Evolutionary conservation across 495 filamentous ascomycete species (phyloP).

Genomic region (Neurospora cerealis): DNA sequence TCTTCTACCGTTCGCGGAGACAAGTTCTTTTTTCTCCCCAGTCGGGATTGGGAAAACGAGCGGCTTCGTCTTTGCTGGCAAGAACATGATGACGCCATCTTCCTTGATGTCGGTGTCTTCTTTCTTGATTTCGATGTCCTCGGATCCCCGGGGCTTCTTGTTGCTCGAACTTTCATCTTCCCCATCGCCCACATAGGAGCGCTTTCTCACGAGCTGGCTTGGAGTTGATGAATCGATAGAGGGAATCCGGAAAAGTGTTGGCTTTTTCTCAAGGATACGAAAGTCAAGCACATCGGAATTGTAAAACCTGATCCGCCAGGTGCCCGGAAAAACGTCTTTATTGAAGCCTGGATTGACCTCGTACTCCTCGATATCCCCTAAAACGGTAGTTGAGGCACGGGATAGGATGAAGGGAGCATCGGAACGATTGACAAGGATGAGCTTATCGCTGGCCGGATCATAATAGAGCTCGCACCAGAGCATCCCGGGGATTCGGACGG

Average conservation of each 20-base stretch:
- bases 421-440: constrained; percentile 36
- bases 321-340: constrained; percentile 34
- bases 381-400: constrained; percentile 21
- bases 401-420: constrained; percentile 34
- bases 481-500: constrained; percentile 36
- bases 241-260: constrained; percentile 19
- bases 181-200: constrained; percentile 30
- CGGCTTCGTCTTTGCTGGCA: constrained; percentile 31
- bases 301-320: constrained; percentile 37
- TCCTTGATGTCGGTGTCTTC: constrained; percentile 1
- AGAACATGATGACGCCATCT: constrained; percentile 38
- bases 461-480: constrained; percentile 42
- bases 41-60: constrained; percentile 33
- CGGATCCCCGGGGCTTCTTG: constrained; percentile 27
- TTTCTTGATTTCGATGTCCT: constrained; percentile 6
- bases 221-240: constrained; percentile 8
- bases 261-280: constrained; percentile 37
- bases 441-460: constrained; percentile 39
- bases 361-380: constrained; percentile 22
- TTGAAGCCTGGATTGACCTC: constrained; percentile 30
- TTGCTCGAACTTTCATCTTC: constrained; percentile 19
- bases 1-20: constrained; percentile 23
- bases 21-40: constrained; percentile 32
- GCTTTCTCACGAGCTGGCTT: constrained; percentile 28
- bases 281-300: constrained; percentile 36